phyloP scores from a whole-genome alignment of 257 asterid species.

The Lithospermum erythrorhizon region DNA sequence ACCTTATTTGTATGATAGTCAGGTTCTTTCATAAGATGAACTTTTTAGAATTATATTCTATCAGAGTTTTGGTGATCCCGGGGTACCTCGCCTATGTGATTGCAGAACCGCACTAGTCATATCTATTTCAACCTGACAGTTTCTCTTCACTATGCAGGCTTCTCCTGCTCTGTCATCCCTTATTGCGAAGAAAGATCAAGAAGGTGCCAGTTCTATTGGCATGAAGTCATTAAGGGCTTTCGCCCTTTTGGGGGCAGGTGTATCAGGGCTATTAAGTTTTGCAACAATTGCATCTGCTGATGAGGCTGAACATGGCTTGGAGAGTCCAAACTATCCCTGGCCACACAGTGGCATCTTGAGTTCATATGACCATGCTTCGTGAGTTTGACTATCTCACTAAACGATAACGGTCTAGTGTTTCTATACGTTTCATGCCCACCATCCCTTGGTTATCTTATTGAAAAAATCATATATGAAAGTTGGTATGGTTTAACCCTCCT shows the following conservation, averaged over 20 bases:
- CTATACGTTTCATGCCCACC: conserved; percentile 1
- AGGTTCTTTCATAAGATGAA: not conserved
- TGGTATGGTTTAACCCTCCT: not conserved
- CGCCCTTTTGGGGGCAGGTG: conserved; percentile 36
- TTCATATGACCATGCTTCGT: conserved; percentile 76
- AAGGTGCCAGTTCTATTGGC: conserved; percentile 30
- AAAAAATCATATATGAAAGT: not conserved
- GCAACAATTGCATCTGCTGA: conserved; percentile 59
- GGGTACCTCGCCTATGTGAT: not conserved
- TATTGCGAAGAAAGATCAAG: conserved; percentile 22
- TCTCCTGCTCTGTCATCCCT: conserved; percentile 14
- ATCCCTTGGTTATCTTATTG: not conserved
- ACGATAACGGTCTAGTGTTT: conserved; percentile 4
- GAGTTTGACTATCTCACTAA: conserved; percentile 22
- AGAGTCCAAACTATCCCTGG: conserved; percentile 56
- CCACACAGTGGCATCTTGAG: conserved; percentile 67
- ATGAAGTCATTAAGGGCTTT: conserved; percentile 27
- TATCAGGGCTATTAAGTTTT: conserved; percentile 54
- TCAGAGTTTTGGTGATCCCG: not conserved
- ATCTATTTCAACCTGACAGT: not conserved
- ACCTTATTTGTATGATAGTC: not conserved
- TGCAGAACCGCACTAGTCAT: too few species aligned
- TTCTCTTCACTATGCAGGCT: conserved; percentile 8
- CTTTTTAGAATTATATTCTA: not conserved
- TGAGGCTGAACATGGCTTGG: conserved; percentile 82